Conservation (phyloP, 148 eudicot genomes). For the Bassia scoparia region DNA sequence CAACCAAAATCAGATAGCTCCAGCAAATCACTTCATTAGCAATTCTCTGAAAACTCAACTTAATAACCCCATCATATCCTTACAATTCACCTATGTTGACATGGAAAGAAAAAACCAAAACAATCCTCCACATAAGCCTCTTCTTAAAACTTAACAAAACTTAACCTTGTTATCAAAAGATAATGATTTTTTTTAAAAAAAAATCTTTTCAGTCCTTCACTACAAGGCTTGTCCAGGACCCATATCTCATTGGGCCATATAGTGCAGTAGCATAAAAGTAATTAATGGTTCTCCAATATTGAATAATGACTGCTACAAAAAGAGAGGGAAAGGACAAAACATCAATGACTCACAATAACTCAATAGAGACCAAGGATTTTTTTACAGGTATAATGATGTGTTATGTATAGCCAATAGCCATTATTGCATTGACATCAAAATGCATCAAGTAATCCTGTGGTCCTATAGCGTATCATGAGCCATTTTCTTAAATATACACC, state of each 20-base stretch:
- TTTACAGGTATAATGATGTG: conserved; percentile 18
- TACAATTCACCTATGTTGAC: conserved; percentile 29
- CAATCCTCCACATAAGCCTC: conserved; percentile 21
- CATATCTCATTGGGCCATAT: conserved; percentile 27
- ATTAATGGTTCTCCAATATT: not conserved
- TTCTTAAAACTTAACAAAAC: conserved; percentile 22
- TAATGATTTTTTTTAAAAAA: not conserved
- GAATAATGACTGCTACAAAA: not conserved
- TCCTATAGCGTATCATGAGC: conserved; percentile 42
- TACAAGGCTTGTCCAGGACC: conserved; percentile 22
- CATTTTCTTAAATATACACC: conserved; percentile 20
- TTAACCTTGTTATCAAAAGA: not conserved
- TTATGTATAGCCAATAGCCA: conserved; percentile 23
- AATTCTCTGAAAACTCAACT: conserved; percentile 24
- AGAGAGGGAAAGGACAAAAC: conserved; percentile 5
- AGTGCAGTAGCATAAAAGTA: conserved; percentile 27
- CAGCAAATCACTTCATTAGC: conserved; percentile 12
- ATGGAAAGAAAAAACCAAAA: conserved; percentile 22
- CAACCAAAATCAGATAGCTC: conserved; percentile 17
- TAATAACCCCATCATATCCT: conserved; percentile 19
- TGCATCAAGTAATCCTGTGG: conserved; percentile 25
- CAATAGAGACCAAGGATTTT: conserved; percentile 31
- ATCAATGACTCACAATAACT: conserved; percentile 27
- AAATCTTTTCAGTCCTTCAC: conserved; percentile 23
- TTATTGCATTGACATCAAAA: conserved; percentile 23